A percentile compares a stretch with the other conserved stretches of the same genome.
Conservation (phyloP, 2,329 filamentous ascomycete genomes). For the Tolypocladium capitatum region DNA sequence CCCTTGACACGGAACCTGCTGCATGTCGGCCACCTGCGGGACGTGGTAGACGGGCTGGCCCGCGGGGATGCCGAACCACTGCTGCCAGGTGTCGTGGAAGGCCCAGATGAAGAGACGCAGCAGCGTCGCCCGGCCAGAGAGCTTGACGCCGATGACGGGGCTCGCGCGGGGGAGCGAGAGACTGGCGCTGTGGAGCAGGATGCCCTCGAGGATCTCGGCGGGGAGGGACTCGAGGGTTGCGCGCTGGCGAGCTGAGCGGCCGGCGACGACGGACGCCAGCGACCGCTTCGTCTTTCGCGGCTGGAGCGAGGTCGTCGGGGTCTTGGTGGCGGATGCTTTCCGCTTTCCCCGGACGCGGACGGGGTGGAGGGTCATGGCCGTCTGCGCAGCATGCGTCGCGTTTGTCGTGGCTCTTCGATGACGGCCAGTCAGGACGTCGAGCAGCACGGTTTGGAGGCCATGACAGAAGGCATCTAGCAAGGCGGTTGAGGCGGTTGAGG, state of each 20-base stretch:
- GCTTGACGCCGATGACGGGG: conserved; percentile 28
- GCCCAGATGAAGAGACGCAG: conserved; percentile 22
- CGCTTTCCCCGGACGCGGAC: conserved; percentile 35
- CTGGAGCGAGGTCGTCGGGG: conserved; percentile 3
- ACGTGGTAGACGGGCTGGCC: conserved; percentile 5
- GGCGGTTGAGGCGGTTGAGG: too few species aligned
- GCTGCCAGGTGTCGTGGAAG: conserved; percentile 25
- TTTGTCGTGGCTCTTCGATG: too few species aligned
- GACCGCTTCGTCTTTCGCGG: conserved; percentile 15
- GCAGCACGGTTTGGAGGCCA: too few species aligned
- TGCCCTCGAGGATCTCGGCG: conserved; percentile 38
- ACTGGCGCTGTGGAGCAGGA: conserved; percentile 37
- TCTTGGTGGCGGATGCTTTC: conserved; percentile 9
- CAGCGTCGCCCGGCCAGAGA: conserved; percentile 28
- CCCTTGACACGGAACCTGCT: conserved; percentile 13
- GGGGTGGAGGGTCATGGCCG: conserved; percentile 33
- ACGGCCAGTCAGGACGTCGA: too few species aligned
- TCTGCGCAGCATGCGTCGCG: too few species aligned
- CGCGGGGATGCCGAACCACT: conserved; percentile 19
- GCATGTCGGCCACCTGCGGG: conserved; percentile 2
- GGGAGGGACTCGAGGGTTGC: conserved; percentile 26
- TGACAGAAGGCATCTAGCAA: too few species aligned
- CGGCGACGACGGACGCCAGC: conserved; percentile 16
- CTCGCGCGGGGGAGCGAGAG: conserved; percentile 31
- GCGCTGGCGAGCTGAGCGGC: conserved; percentile 12